A percentile compares a stretch with the other conserved stretches of the same genome.
Evolutionary conservation across 805 yeast genomes (phyloP).

Genomic region (Zygotorulaspora florentina): DNA sequence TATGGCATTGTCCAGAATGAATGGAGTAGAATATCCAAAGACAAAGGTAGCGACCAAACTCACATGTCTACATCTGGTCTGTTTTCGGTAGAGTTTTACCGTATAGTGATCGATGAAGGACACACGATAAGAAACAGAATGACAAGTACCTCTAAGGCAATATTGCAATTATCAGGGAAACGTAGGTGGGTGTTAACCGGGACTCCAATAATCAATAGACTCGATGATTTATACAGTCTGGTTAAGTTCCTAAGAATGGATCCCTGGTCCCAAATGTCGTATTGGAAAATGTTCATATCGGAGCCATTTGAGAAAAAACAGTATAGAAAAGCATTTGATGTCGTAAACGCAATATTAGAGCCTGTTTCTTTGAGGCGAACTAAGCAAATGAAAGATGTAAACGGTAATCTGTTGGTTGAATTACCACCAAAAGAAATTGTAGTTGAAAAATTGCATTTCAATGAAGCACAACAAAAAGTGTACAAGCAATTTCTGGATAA

Average conservation of each 20-base stretch:
- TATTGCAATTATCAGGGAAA: conserved; percentile 57
- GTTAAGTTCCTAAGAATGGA: conserved; percentile 71
- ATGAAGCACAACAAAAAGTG: conserved; percentile 57
- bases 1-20: conserved; percentile 85
- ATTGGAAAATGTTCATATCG: conserved; percentile 85
- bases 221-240: conserved; percentile 81
- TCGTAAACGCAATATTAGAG: conserved; percentile 79
- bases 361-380: conserved; percentile 84
- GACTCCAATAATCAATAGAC: conserved; percentile 82
- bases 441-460: conserved; percentile 63
- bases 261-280: conserved; percentile 83
- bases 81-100: conserved; percentile 65
- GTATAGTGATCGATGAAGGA: conserved; percentile 85
- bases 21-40: conserved; percentile 46
- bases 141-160: conserved; percentile 75
- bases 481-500: conserved; percentile 65
- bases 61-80: conserved; percentile 46
- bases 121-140: conserved; percentile 79
- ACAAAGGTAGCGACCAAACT: conserved; percentile 8
- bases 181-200: conserved; percentile 88
- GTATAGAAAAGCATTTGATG: conserved; percentile 67
- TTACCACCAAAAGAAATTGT: conserved; percentile 73
- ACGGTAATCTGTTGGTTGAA: conserved; percentile 70
- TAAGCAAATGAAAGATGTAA: conserved; percentile 68
- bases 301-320: conserved; percentile 75